Percentiles rank a stretch among this genome's conserved stretches.
phyloP scores from a whole-genome alignment of 2,329 filamentous ascomycete genomes.

The Intubia oerlemansii region DNA sequence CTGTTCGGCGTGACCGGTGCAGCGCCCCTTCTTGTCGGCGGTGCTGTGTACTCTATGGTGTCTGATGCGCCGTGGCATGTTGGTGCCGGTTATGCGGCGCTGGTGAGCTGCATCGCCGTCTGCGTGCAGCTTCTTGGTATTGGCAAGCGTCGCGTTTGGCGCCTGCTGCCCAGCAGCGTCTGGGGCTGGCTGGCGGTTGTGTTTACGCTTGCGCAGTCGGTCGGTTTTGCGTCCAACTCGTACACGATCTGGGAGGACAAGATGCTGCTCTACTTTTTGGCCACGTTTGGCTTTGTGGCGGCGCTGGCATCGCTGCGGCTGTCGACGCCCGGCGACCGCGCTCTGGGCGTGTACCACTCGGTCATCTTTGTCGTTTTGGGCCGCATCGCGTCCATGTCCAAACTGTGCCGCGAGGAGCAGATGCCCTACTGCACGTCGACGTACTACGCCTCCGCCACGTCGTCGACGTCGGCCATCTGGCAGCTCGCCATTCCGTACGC shows the following conservation, averaged over 20 bases:
- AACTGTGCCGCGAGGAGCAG: conserved; percentile 90
- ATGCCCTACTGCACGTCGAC: conserved; percentile 94
- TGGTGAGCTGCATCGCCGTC: conserved; percentile 22
- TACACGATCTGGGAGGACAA: conserved; percentile 98
- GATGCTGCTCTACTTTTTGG: conserved; percentile 77
- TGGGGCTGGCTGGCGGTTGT: conserved; percentile 79
- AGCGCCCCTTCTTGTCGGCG: too few relatives aligned
- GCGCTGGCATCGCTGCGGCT: conserved; percentile 57
- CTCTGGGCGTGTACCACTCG: conserved; percentile 68
- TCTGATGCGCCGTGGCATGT: conserved; percentile 18
- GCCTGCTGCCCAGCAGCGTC: conserved; percentile 46
- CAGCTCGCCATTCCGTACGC: conserved; percentile 63
- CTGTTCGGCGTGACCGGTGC: conserved; percentile 5
- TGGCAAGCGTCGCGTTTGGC: conserved; percentile 19
- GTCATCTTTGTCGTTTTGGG: conserved; percentile 61
- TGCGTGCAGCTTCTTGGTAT: conserved; percentile 19
- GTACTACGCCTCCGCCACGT: conserved; percentile 80
- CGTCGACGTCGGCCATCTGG: conserved; percentile 83
- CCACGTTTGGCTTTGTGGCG: conserved; percentile 64
- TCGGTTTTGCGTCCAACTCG: conserved; percentile 91
- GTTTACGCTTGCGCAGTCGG: conserved; percentile 70
- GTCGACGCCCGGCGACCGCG: conserved; percentile 41
- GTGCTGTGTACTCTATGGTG: too few relatives aligned
- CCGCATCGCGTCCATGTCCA: conserved; percentile 66
- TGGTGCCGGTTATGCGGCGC: conserved; percentile 19